Base-by-base conservation (phyloP, 1,139 yeast species). In the Yamadazyma friedrichii region DNA sequence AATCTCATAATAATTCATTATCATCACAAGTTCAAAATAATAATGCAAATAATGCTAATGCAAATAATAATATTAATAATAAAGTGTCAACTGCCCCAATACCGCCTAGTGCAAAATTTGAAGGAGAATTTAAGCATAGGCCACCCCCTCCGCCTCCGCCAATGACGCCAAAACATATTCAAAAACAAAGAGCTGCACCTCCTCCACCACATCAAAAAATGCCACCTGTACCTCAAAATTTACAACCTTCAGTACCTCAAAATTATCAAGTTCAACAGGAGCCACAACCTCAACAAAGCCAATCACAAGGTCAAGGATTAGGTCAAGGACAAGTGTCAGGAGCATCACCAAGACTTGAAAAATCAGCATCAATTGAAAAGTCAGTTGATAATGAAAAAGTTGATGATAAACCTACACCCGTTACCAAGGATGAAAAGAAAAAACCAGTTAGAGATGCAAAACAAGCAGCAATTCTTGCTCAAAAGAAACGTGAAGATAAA, bases 401-500 rank as follows among this genome's bases (percentile, higher is more conserved):
- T 20, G 35, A 42, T 15, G 36, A 41, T 3, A 36, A 50, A 35
- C 45, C 52, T 40, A 48, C 56, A 8, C 59, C 57, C n/a, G 53
- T 45, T 9, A 53, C 39, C 9, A 36, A 34, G 6, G 41, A 32
- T 13, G 29, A 45, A 34, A 54, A 50, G 44, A 50, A 39, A 36
- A 38, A 62, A 38, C 79, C 80, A 0, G 75, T 73, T 1, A 66
- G 82, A 38, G 78, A 72, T 47, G 74, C 82, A 9, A 78, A 78
- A 47, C 78, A 74, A 53, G 82, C 81, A 3, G 78, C 85, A 2
- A 52, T 77, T 4, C 60, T 69, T 42, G 79, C 78, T 3, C 87
- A 83, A 44, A 80, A 84, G 62, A 81, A 86, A 61, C 76, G 95
- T 44, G 94, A 84, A 61, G 85, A 86, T 52, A 78, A 86, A 63